phyloP scores from a whole-genome alignment of 1,139 yeast species.

The Nakaseomyces uthaithaninus region DNA sequence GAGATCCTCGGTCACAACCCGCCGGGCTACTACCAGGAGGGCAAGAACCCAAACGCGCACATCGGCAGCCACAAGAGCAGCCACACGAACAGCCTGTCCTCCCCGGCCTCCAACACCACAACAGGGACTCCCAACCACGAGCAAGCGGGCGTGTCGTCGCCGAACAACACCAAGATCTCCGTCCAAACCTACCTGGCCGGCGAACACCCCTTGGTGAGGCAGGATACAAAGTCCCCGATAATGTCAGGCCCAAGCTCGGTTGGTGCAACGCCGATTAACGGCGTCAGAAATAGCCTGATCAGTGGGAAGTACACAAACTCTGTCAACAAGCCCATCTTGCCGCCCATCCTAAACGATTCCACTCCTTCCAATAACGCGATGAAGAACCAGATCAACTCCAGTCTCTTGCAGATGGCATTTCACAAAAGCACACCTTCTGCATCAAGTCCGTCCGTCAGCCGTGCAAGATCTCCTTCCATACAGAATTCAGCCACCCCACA shows the following conservation, averaged over 20 bases:
- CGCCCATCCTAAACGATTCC: slow-evolving; percentile 18
- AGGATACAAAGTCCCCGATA: slow-evolving; percentile 22
- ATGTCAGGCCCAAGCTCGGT: slow-evolving; percentile 12
- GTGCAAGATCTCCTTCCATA: slow-evolving; percentile 5
- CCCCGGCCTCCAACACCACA: slow-evolving; percentile 3
- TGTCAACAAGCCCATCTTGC: slow-evolving; percentile 30
- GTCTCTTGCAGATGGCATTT: slow-evolving; percentile 1
- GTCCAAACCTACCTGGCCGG: slow-evolving; percentile 32
- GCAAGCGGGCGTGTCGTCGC: neutral
- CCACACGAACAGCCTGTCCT: neutral
- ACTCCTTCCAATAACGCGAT: slow-evolving; percentile 3
- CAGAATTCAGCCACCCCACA: neutral
- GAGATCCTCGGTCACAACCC: slow-evolving; percentile 6
- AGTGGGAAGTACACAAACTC: slow-evolving; percentile 14
- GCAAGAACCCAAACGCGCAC: slow-evolving; percentile 1
- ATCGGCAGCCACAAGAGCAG: neutral
- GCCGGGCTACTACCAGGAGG: slow-evolving; percentile 2
- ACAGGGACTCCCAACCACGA: slow-evolving; percentile 2
- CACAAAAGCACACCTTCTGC: slow-evolving; percentile 7
- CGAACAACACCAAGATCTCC: slow-evolving; percentile 17
- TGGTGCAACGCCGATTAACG: slow-evolving; percentile 34
- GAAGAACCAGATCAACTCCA: slow-evolving; percentile 11
- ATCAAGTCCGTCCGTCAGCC: slow-evolving; percentile 8
- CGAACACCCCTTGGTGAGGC: slow-evolving; percentile 33
- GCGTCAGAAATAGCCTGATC: neutral